phyloP scores from a whole-genome alignment of 768 basidiomycete genomes.

The Porpolomopsis calyptriformis region DNA sequence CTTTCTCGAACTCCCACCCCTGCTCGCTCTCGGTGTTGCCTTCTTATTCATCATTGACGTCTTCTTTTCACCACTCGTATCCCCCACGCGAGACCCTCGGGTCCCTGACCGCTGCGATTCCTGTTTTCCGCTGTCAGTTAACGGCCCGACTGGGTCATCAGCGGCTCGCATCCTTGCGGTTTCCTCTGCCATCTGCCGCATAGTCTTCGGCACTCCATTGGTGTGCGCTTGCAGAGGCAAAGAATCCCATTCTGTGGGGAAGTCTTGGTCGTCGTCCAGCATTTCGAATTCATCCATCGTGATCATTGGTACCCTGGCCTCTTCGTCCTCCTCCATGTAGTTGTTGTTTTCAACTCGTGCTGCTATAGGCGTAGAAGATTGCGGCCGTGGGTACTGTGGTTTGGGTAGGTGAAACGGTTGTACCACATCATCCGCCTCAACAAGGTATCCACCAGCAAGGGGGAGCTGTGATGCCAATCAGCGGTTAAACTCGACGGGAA shows the following conservation, averaged over 20 bases:
- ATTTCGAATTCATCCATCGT: constrained; percentile 28
- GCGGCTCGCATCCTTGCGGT: constrained; percentile 13
- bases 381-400: constrained; percentile 25
- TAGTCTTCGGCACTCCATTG: constrained; percentile 39
- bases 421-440: constrained; percentile 62
- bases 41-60: constrained; percentile 3
- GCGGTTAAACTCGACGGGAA: background rate
- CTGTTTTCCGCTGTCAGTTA: background rate
- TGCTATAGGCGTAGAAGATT: constrained; percentile 11
- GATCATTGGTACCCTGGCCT: constrained; percentile 14
- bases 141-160: background rate
- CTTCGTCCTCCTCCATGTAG: constrained; percentile 13
- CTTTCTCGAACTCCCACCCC: constrained; percentile 12
- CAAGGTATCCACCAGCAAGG: constrained; percentile 47
- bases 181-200: constrained; percentile 54
- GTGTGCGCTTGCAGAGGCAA: background rate
- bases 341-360: constrained; percentile 9
- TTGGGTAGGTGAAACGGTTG: constrained; percentile 63
- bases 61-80: background rate
- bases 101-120: background rate
- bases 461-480: background rate
- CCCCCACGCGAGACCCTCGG: background rate
- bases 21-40: constrained; percentile 12
- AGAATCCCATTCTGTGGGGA: constrained; percentile 18
- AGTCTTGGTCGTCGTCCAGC: constrained; percentile 27